Conservation (phyloP, 306 rosid species). For the Argentina anserina region DNA sequence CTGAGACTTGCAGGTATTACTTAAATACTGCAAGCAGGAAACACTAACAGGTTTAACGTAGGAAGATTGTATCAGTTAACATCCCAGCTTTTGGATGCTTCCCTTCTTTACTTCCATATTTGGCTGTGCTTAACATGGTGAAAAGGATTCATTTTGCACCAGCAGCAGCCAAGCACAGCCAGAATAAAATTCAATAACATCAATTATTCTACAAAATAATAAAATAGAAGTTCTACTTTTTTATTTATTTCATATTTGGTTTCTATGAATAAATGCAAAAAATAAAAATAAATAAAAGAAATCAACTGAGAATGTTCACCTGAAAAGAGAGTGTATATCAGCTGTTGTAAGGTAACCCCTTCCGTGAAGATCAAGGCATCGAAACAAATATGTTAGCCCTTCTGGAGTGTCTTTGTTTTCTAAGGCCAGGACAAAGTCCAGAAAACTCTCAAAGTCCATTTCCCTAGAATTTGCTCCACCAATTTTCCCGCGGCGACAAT, state of each 20-base stretch:
- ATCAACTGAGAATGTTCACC: constrained; percentile 38
- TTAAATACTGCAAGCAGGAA: constrained; percentile 71
- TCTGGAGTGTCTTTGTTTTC: constrained; percentile 98
- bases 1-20: constrained; percentile 69
- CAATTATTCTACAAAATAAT: neutral
- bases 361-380: constrained; percentile 96
- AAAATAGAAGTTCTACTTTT: neutral
- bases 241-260: neutral
- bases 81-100: constrained; percentile 66
- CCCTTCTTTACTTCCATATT: constrained; percentile 87
- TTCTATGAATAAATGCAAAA: neutral
- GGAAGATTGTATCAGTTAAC: constrained; percentile 92
- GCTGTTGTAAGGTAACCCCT: constrained; percentile 91
- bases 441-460: constrained; percentile 87
- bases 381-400: constrained; percentile 91
- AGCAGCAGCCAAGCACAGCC: constrained; percentile 6
- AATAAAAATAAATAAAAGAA: neutral
- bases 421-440: constrained; percentile 90
- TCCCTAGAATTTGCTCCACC: constrained; percentile 80
- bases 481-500: constrained; percentile 71
- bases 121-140: constrained; percentile 10
- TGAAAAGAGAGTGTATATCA: constrained; percentile 94
- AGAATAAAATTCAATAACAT: constrained; percentile 4
- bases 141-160: neutral
- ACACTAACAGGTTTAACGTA: constrained; percentile 47